Base-by-base conservation (phyloP, 306 rosid species). In the Cucurbita pepo region DNA sequence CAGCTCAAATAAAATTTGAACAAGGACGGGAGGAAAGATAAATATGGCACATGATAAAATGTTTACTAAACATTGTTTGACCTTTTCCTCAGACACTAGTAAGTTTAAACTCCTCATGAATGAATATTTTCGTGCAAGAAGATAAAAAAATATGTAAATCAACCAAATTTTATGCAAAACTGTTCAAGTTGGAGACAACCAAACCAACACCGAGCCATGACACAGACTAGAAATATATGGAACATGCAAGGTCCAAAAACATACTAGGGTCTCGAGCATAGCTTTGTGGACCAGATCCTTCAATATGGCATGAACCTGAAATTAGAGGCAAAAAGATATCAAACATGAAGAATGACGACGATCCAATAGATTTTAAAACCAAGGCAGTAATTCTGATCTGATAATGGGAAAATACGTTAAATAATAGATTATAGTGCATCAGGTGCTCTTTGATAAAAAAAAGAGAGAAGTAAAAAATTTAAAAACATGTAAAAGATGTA, bases 241-340 rank as follows among this genome's bases (percentile, higher is more conserved):
- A 66, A 14, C 13, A 6, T 48, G 74, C 40, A 41, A 58, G 56
- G 36, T 56, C 52, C 22, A 66, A 37, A 73, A 58, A 79, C 90
- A 61, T 87, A 90, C 97, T 75, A 82, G 74, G 72, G 98, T 93
- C 83, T 90, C 94, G 55, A 72, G 82, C 73, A 86, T 76, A 78
- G 96, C 86, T 82, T 86, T 88, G 91, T 90, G 98, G 83, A 87
- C 83, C 19, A 93, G 81, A 67, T 90, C 96, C 77, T 90, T 93
- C 71, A 90, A 78, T 67, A 88, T 10, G 73, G 85, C 43, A 77
- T 93, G 97, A 69, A 88, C 96, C 97, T 90, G 88, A 56, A 65
- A 78, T 79, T 48, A 72, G 63, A 50, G 75, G 72, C 34, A 73
- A 73, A 66, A 7, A 41, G 1, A 65, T 10, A 18, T 4, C 21